These are phyloP conservation scores for Coccomyxa subellipsoidea DNA, from an alignment of 163 green algal genomes.

Conservation along the genomic window DNA sequence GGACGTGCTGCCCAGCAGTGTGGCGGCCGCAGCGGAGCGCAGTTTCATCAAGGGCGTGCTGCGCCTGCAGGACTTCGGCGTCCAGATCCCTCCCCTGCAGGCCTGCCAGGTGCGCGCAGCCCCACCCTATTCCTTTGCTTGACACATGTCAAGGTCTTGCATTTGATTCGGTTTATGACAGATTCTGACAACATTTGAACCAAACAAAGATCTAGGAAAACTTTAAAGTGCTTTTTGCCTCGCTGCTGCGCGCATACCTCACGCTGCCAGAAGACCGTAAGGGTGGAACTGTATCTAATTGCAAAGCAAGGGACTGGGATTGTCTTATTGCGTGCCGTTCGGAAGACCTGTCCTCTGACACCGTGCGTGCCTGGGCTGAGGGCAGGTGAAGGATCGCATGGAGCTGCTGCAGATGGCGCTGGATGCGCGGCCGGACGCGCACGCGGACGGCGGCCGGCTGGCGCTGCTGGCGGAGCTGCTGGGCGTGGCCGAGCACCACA, in stretches of 20 bases:
- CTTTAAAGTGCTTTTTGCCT: too few relatives aligned
- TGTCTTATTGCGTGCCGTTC: too few relatives aligned
- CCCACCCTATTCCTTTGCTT: not conserved
- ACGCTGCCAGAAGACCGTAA: too few relatives aligned
- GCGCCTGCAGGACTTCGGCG: conserved; percentile 10
- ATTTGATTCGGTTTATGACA: too few relatives aligned
- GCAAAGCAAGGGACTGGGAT: too few relatives aligned
- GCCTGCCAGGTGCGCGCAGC: not conserved
- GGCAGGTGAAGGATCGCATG: conserved; percentile 12
- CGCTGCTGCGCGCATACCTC: too few relatives aligned
- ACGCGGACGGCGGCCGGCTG: not conserved
- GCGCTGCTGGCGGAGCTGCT: conserved; percentile 1
- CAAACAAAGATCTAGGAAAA: too few relatives aligned
- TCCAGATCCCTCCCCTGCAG: conserved; percentile 6
- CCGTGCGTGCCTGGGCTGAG: too few relatives aligned
- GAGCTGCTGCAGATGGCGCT: conserved; percentile 2
- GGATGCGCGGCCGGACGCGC: not conserved
- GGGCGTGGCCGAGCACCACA: not conserved
- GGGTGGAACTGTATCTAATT: too few relatives aligned
- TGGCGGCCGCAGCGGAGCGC: not conserved
- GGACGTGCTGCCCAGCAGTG: conserved; percentile 7
- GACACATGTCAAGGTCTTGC: too few relatives aligned
- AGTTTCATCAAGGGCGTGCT: not conserved
- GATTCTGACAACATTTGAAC: too few relatives aligned
- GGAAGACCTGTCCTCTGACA: too few relatives aligned